Base-by-base conservation (phyloP, 495 filamentous ascomycete genomes). In the Trichoderma orchidacearum region DNA sequence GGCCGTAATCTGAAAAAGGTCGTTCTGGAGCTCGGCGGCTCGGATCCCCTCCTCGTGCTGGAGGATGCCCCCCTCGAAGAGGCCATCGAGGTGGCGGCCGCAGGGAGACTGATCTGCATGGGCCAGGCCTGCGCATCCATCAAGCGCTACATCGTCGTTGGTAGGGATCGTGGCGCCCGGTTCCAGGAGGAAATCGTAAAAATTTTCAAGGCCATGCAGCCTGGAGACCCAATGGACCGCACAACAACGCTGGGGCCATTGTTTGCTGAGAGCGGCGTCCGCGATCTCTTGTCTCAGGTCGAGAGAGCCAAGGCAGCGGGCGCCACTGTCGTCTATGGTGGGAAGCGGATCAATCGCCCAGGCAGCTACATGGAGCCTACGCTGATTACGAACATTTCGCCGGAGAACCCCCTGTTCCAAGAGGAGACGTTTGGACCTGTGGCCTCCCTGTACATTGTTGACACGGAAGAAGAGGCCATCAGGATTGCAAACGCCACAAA, bases 201-300 rank as follows among this genome's bases (percentile, higher is more conserved):
- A 31, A 54, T 30, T 32, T 5, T 18, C 9, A 18, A n/a, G 17
- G 18, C 5, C 15, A 55, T 35, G 38, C 48, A 59, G 62, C 72
- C 97, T 62, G 93, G 93, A 58, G 89, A 98, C 75, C 93, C 93
- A 64, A 97, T 97, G 78, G 74, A 79, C 55, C 60, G 73, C 51
- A 78, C 85, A 51, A 98, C 93, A 56, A 97, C 96, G 89, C 93
- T 97, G 75, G 93, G 93, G 59, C 93, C 93, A 29, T 93, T 96
- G 72, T 88, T 98, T 62, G 94, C 88, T 27, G 78, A 96, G 72
- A 75, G 95, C 30, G 93, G 97, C 74, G 97, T 85, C 64, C 91
- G 97, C 74, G 87, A 90, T 59, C 93, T 98, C 74, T 96, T 97
- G 94, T 80, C 83, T 66, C 96, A 97, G 78, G 96, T 98, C 68